Evolutionary conservation across 169 alveolate genomes (phyloP), one percentile per base, ranked within the genome.

Genomic region (Cryptosporidium parvum): DNA sequence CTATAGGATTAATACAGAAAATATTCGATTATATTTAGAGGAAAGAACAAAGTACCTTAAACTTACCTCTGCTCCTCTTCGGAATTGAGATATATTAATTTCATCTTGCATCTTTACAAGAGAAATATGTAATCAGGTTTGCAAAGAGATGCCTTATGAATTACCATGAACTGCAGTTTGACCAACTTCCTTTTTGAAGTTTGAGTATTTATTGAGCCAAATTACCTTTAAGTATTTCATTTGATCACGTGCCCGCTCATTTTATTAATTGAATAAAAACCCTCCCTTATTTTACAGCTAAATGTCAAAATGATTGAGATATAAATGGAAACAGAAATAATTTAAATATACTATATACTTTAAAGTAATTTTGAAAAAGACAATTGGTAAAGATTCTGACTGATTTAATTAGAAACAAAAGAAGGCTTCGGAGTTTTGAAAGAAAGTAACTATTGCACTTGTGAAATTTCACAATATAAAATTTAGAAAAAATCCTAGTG

Each of bases 61-160:
- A 62, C 89, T 80, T 80, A 80, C 89, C 80, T 80, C 75, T 37
- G 89, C 75, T 80, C 89, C 89, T 48, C 56, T 65, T 44, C 80
- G 62, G 39, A 31, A 80, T 9, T 80, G 80, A 39, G 89, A 80
- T 3, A 80, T 45, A 44, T 45, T 65, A 21, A 80, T 42, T 62
- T 80, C 89, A 69, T 80, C 75, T 21, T 29, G 33, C 89, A 80
- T 80, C 53, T 29, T 52, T 53, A 35, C 62, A 33, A 53, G 71
- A 73, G 26, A 51, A 51, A n/a, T 14, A 48, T 33, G 12, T 35
- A n/a, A 48, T 71, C 39, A 39, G 48, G 29, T 44, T 16, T 65
- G 21, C 42, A n/a, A 9, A 65, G 72, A 0, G 51, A 65, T 14
- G 29, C 44, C 18, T 37, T 29, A 37, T 8, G 21, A 10, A 65